Conservation (phyloP, 2,329 filamentous ascomycete species). For the Hypoxylon sp. region DNA sequence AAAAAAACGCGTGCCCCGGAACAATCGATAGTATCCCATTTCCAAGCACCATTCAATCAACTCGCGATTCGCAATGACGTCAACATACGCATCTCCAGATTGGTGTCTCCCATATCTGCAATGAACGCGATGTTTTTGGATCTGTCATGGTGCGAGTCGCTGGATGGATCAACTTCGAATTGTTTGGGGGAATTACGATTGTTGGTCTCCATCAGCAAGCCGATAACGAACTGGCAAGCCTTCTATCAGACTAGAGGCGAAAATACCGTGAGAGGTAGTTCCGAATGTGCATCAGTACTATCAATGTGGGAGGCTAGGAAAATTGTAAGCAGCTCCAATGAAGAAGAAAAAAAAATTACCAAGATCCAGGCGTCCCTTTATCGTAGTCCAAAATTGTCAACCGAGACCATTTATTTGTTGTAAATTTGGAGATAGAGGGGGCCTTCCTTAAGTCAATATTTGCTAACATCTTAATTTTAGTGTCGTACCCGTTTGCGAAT, state of each 20-base stretch:
- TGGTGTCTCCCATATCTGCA: not conserved
- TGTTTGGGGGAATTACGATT: not conserved
- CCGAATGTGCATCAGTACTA: not conserved
- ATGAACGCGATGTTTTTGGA: not conserved
- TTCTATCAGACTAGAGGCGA: not conserved
- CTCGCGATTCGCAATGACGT: not conserved
- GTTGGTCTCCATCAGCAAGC: not conserved
- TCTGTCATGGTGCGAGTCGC: not conserved
- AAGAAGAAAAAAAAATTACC: not conserved
- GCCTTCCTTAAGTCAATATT: no score
- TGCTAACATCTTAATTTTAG: not conserved
- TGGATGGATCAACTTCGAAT: not conserved
- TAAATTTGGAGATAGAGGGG: no score
- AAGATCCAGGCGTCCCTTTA: no score
- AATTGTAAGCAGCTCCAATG: not conserved
- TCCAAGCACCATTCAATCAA: not conserved
- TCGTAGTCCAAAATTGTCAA: no score
- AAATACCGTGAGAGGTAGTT: not conserved
- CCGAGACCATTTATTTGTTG: no score
- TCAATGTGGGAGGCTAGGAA: not conserved
- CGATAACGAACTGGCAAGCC: not conserved
- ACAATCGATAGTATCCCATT: not conserved
- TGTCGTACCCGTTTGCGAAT: not conserved
- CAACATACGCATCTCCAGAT: not conserved
- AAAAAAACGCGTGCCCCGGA: not conserved